Evolutionary conservation across 805 yeast genomes (phyloP), one percentile per base, ranked within the genome.

Genomic region (Metschnikowia colocasiae): DNA sequence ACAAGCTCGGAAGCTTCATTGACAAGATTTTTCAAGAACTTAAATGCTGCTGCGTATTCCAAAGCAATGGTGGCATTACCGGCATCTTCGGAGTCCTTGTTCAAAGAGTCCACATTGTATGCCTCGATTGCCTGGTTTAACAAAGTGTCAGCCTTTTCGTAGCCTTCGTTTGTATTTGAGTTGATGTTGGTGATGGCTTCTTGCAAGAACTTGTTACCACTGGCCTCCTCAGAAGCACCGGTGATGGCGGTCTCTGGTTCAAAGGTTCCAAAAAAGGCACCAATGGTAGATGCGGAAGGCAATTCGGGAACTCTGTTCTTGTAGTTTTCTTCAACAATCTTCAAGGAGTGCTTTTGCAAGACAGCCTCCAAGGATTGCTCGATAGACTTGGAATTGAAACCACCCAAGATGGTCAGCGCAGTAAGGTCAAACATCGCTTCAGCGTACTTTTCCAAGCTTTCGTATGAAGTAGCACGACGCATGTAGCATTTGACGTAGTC

Each of bases 401-500:
- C 94, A 48, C 94, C 94, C 63, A 82, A 80, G 50, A 94, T 79
- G 42, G 96, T 83, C 58, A 91, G 79, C 2, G 95, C 90, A 45
- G 97, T 91, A 65, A 87, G 79, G 69, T 94, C 99, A 67, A 84
- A 82, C 80, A 89, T 83, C 38, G 99, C 91, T 49, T 91, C 95
- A 39, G 81, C 79, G 68, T 79, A 90, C 54, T 78, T 73, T 58
- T 81, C 95, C 52, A 89, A 68, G 55, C 81, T 79, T 72, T 94
- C 99, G 65, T 85, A 85, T 27, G 97, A 95, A 56, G 84, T 81
- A 29, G 97, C 97, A 69, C 99, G 85, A 71, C 99, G 88, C 60
- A 88, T 73, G 53, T 90, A 75, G 68, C 97, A 94, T 73, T 94
- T 94, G 60, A 87, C 74, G 71, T 94, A 92, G 64, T 86, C 92